phyloP scores from a whole-genome alignment of 352 stramenopile species.

The Pythium aphanidermatum region DNA sequence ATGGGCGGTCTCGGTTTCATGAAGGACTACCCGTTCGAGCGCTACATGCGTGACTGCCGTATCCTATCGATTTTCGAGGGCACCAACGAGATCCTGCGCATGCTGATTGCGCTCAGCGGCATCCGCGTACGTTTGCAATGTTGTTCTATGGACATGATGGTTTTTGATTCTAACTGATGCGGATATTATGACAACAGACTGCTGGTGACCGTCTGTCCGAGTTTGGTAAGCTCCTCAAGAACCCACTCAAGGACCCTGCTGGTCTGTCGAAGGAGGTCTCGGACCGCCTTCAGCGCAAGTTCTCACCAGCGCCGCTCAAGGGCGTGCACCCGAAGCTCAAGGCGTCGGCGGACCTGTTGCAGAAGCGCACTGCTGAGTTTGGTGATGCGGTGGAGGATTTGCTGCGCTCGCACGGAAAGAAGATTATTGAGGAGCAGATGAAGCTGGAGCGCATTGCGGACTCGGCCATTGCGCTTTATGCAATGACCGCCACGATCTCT shows the following conservation, averaged over 20 bases:
- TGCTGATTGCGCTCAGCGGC: conserved; percentile 89
- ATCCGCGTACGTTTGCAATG: conserved; percentile 46
- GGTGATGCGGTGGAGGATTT: conserved; percentile 70
- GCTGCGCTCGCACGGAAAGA: conserved; percentile 84
- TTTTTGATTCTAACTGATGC: conserved; percentile 6
- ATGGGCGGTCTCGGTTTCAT: conserved; percentile 89
- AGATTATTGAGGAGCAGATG: conserved; percentile 85
- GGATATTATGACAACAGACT: no score
- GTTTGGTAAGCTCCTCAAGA: conserved; percentile 74
- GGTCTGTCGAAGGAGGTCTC: conserved; percentile 64
- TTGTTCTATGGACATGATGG: background rate
- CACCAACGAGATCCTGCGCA: conserved; percentile 88
- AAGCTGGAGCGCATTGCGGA: conserved; percentile 83
- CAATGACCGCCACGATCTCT: conserved; percentile 85
- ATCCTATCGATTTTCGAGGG: conserved; percentile 91
- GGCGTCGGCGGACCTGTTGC: conserved; percentile 41
- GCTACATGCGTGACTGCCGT: conserved; percentile 87
- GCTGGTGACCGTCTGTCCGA: conserved; percentile 72
- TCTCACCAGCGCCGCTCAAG: conserved; percentile 57
- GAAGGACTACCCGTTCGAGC: conserved; percentile 90
- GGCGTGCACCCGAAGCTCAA: conserved; percentile 69
- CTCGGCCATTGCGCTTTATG: conserved; percentile 75
- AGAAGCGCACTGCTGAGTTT: conserved; percentile 71
- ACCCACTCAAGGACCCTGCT: conserved; percentile 73
- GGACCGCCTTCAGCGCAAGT: conserved; percentile 78